These are phyloP conservation scores for Pleodorina starrii DNA, from an alignment of 139 green algal genomes.

Conservation along the genomic window DNA sequence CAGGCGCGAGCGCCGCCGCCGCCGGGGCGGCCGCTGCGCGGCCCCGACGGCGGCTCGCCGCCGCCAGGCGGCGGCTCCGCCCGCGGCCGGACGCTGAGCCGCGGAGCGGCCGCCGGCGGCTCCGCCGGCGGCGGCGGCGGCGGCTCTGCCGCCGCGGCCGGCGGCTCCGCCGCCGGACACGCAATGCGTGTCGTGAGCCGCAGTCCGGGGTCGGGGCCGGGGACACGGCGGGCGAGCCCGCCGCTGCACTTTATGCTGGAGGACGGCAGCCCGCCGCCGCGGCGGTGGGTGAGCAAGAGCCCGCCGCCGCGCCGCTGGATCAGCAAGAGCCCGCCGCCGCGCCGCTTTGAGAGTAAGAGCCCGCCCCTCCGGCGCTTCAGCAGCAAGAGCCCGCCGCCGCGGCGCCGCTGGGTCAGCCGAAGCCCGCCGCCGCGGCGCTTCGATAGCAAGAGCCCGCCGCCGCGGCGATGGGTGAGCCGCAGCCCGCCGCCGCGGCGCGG, in stretches of 20 bases:
- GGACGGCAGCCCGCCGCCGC: constrained; percentile 36
- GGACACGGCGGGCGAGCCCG: constrained; percentile 24
- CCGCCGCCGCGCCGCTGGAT: constrained; percentile 36
- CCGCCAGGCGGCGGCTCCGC: constrained; percentile 5
- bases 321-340: constrained; percentile 35
- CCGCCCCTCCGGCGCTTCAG: background rate
- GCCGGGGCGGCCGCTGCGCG: constrained; percentile 37
- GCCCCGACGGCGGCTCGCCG: constrained; percentile 41
- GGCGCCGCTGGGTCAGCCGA: constrained; percentile 7
- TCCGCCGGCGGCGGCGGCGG: background rate
- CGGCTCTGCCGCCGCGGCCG: background rate
- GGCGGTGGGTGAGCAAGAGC: constrained; percentile 47
- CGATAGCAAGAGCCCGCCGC: constrained; percentile 21
- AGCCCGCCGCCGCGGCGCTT: constrained; percentile 21
- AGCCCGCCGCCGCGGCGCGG: background rate
- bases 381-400: constrained; percentile 43
- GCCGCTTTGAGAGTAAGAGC: constrained; percentile 32
- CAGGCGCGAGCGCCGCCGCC: constrained; percentile 31
- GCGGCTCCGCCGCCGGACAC: background rate
- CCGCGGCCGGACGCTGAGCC: constrained; percentile 8
- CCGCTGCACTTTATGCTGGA: constrained; percentile 43
- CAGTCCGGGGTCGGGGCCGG: background rate
- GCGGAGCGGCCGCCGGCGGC: background rate
- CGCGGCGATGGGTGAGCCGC: background rate
- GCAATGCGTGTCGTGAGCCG: background rate